Percentiles rank a stretch among this genome's conserved stretches.
These are phyloP conservation scores for Balakata baccata DNA, from an alignment of 345 rosid species.

Conservation along the genomic window DNA sequence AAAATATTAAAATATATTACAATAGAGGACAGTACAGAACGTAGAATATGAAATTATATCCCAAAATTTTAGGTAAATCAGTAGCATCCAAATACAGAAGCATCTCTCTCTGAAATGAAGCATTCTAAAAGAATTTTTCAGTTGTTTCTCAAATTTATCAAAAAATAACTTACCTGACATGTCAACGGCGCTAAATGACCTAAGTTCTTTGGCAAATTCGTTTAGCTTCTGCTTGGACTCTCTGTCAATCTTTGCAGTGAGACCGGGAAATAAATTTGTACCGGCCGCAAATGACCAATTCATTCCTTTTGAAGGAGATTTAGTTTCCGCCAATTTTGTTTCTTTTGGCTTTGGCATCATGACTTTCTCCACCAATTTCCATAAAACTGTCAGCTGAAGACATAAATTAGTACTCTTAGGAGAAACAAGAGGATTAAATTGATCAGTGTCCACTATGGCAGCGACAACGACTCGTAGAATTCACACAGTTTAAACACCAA, in stretches of 20 bases:
- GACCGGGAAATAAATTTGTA: slow-evolving; percentile 64
- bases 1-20: not conserved
- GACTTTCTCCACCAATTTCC: slow-evolving; percentile 79
- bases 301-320: slow-evolving; percentile 53
- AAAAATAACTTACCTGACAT: slow-evolving; percentile 69
- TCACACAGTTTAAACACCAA: slow-evolving; percentile 1
- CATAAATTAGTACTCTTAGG: slow-evolving; percentile 47
- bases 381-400: slow-evolving; percentile 92
- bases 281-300: slow-evolving; percentile 75
- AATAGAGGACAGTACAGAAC: not conserved
- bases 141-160: not conserved
- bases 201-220: slow-evolving; percentile 75
- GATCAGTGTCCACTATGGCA: not conserved
- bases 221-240: slow-evolving; percentile 78
- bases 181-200: slow-evolving; percentile 74
- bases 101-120: not conserved
- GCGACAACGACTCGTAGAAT: not conserved
- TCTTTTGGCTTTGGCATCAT: slow-evolving; percentile 48
- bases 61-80: not conserved
- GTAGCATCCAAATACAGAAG: not conserved
- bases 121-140: not conserved
- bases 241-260: slow-evolving; percentile 60
- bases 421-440: slow-evolving; percentile 5
- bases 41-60: not conserved
- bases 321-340: slow-evolving; percentile 39